Percentiles rank a stretch among this genome's conserved stretches.
These are phyloP conservation scores for Yarrowia divulgata DNA, from an alignment of 805 yeast species.

Conservation along the genomic window DNA sequence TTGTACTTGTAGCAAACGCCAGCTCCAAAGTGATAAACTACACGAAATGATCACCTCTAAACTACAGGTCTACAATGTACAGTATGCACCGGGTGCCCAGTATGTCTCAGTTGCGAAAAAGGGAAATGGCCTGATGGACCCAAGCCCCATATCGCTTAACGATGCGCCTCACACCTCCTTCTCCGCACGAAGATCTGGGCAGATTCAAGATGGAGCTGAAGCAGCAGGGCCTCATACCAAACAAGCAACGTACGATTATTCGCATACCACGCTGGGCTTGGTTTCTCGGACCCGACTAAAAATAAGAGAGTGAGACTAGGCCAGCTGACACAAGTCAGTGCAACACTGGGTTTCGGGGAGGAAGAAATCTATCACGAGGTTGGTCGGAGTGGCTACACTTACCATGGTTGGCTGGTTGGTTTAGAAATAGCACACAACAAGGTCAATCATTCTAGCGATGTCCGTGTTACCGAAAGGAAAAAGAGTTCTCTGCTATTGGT, in stretches of 20 bases:
- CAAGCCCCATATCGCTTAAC: neutral
- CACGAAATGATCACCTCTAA: neutral
- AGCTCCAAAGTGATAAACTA: too few species aligned
- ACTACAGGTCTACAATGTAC: neutral
- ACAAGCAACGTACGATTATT: slow-evolving; percentile 1
- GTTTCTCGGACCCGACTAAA: neutral
- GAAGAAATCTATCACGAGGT: neutral
- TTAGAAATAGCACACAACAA: neutral
- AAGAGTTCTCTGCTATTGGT: too few species aligned
- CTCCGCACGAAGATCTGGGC: neutral
- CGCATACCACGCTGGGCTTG: too few species aligned
- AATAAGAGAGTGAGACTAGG: neutral
- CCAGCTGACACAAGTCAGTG: too few species aligned
- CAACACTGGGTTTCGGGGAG: neutral
- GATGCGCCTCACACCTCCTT: slow-evolving; percentile 1
- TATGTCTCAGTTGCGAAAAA: slow-evolving; percentile 10
- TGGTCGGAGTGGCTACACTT: neutral
- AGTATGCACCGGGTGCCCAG: neutral
- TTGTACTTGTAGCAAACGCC: neutral
- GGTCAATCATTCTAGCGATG: neutral
- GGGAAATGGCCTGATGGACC: slow-evolving; percentile 14
- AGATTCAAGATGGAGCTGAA: neutral
- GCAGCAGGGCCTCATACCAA: neutral
- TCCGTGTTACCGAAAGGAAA: too few species aligned
- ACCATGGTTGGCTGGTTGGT: neutral